Percentiles rank a stretch among this genome's conserved stretches.
phyloP scores from a whole-genome alignment of 1,139 yeast species.

The Sugiyamaella sp. region DNA sequence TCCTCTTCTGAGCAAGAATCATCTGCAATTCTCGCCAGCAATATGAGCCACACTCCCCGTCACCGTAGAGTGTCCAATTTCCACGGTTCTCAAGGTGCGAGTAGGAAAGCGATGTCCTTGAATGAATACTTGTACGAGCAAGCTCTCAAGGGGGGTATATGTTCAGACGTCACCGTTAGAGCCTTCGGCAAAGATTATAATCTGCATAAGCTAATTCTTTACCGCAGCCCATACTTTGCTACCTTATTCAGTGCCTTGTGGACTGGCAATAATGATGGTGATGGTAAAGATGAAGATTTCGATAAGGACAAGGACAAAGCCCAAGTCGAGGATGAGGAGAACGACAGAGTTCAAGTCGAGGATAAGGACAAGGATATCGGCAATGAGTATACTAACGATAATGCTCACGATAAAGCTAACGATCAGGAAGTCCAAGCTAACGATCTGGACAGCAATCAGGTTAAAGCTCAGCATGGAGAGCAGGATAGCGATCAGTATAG shows the following conservation, averaged over 20 bases:
- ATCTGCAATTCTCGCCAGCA: conserved; percentile 1
- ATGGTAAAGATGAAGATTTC: conserved; percentile 41
- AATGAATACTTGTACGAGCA: conserved; percentile 43
- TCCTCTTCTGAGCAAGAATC: conserved; percentile 8
- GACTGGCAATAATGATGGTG: conserved; percentile 33
- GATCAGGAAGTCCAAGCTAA: no score
- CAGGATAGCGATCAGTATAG: no score
- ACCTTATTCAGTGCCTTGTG: conserved; percentile 50
- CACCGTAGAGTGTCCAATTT: conserved; percentile 22
- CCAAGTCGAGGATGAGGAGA: conserved; percentile 36
- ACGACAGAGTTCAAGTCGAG: conserved; percentile 7
- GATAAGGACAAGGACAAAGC: conserved; percentile 42
- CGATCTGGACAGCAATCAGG: no score
- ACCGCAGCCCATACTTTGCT: conserved; percentile 51
- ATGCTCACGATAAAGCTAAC: no score
- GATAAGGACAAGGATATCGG: conserved; percentile 2
- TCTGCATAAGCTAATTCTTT: conserved; percentile 51
- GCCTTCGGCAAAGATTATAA: conserved; percentile 51
- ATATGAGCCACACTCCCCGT: conserved; percentile 19
- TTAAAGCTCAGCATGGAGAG: no score
- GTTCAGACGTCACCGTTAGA: conserved; percentile 49
- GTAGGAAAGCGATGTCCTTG: conserved; percentile 28
- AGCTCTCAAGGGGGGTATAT: conserved; percentile 50
- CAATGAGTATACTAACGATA: not conserved
- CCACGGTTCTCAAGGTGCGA: conserved; percentile 13